Conservation (phyloP, 768 basidiomycete species). For the Mycena venus region DNA sequence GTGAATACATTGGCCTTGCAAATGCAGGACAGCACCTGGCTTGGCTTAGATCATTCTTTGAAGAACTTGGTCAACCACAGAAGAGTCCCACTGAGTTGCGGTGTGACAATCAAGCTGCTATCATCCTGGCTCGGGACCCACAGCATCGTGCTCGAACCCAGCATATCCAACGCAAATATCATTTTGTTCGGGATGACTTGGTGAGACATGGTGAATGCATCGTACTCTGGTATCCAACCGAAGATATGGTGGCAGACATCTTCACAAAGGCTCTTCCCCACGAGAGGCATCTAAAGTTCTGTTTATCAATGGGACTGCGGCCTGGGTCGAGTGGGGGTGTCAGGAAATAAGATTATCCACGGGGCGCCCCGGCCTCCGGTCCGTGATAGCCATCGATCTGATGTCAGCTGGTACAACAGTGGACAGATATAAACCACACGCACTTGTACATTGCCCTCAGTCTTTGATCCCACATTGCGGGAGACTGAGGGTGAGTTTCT, state of each 20-base stretch:
- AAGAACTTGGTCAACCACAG: background rate
- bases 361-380: slow-evolving; percentile 10
- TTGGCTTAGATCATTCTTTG: background rate
- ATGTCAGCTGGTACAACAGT: background rate
- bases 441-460: background rate
- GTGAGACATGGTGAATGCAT: slow-evolving; percentile 22
- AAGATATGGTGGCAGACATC: slow-evolving; percentile 44
- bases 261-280: slow-evolving; percentile 36
- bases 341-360: slow-evolving; percentile 8
- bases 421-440: background rate
- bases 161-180: slow-evolving; percentile 2
- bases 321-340: slow-evolving; percentile 32
- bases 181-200: slow-evolving; percentile 1
- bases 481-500: background rate
- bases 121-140: background rate
- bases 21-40: slow-evolving; percentile 9
- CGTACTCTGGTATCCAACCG: slow-evolving; percentile 20
- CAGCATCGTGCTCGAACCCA: background rate
- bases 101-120: slow-evolving; percentile 3
- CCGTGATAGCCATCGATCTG: background rate
- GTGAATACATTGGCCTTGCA: background rate
- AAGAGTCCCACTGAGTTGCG: background rate
- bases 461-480: slow-evolving; percentile 2
- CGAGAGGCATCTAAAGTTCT: slow-evolving; percentile 34
- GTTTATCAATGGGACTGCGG: slow-evolving; percentile 29